Percentiles rank a stretch among this genome's conserved stretches.
phyloP scores from a whole-genome alignment of 345 rosid genomes.

The Physaria fendleri region DNA sequence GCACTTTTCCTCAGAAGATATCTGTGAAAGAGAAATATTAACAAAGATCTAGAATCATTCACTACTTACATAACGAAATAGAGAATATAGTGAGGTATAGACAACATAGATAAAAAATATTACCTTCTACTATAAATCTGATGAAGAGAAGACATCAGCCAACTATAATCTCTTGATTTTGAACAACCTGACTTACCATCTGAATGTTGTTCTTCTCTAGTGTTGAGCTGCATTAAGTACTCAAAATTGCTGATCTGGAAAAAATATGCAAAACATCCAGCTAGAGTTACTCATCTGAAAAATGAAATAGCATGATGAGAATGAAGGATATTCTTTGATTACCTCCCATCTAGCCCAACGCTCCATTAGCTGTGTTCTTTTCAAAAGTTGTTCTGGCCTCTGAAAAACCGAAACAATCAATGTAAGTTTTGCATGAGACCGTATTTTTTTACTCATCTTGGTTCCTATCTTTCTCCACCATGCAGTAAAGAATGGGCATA shows the following conservation, averaged over 20 bases:
- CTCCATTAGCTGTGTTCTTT: slow-evolving; percentile 83
- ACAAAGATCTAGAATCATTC: not conserved
- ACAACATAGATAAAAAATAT: slow-evolving; percentile 2
- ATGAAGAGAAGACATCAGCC: slow-evolving; percentile 81
- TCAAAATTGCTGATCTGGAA: slow-evolving; percentile 97
- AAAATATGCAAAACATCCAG: not conserved
- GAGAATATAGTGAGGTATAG: not conserved
- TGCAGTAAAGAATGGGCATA: not conserved
- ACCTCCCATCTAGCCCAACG: slow-evolving; percentile 99
- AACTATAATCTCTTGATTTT: slow-evolving; percentile 74
- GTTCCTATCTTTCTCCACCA: not conserved
- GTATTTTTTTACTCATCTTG: not conserved
- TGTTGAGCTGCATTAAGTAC: slow-evolving; percentile 88
- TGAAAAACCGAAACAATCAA: slow-evolving; percentile 25
- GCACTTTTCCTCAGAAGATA: slow-evolving; percentile 88
- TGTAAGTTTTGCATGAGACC: slow-evolving; percentile 17
- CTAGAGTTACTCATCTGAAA: not conserved
- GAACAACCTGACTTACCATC: no score
- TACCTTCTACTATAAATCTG: slow-evolving; percentile 89
- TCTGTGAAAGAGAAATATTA: slow-evolving; percentile 31
- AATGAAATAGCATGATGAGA: not conserved
- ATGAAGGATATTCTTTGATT: slow-evolving; percentile 19
- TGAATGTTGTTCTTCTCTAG: no score
- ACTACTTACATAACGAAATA: not conserved
- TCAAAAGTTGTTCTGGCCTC: slow-evolving; percentile 89